Conservation (phyloP, 2,329 filamentous ascomycete species). For the Hymenoscyphus occultus region DNA sequence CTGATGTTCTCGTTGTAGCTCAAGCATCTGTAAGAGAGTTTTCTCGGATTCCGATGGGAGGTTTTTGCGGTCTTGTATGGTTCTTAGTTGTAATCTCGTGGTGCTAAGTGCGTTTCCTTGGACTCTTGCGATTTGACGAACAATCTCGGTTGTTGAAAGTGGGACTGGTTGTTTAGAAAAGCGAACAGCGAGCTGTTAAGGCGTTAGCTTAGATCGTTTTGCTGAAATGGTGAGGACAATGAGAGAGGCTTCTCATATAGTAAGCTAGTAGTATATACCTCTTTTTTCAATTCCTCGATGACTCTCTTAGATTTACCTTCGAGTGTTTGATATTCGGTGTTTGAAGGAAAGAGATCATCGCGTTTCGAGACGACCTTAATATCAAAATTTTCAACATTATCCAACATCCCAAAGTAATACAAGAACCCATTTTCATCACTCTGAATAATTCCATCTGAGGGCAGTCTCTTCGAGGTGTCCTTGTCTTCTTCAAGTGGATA, state of each 20-base stretch:
- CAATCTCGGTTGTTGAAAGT: background rate
- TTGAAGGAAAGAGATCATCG: background rate
- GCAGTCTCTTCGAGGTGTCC: too few relatives aligned
- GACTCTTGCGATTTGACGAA: background rate
- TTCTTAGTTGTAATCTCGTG: background rate
- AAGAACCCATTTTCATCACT: background rate
- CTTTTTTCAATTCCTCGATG: background rate
- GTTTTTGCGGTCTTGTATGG: background rate
- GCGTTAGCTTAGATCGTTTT: background rate
- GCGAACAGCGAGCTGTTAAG: background rate
- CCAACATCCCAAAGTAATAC: background rate
- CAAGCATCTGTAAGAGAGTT: background rate
- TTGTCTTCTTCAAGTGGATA: background rate
- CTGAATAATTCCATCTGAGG: background rate
- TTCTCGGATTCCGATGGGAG: background rate
- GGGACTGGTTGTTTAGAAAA: background rate
- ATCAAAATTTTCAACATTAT: background rate
- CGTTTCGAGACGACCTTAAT: background rate
- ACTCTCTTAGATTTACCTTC: background rate
- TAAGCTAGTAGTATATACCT: background rate
- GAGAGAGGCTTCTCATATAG: background rate
- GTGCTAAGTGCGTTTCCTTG: background rate
- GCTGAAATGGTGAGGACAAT: background rate
- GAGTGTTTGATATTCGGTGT: background rate
- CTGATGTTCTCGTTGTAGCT: background rate